Base-by-base conservation (phyloP, 176 grass and related monocot genomes). In the Carex parvula region DNA sequence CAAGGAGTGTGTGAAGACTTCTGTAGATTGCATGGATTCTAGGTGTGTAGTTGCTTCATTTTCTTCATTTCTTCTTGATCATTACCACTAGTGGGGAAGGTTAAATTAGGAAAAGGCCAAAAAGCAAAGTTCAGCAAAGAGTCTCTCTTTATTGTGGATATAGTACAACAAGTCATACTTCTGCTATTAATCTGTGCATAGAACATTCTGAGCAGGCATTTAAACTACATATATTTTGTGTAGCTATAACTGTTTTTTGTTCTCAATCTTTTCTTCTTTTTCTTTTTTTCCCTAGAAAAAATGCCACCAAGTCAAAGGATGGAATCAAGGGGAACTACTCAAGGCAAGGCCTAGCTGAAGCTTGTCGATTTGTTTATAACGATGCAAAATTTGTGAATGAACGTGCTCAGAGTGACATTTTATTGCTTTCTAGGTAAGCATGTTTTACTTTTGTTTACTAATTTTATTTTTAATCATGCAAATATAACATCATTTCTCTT, bases 371-470 rank as follows among this genome's bases (percentile, higher is more conserved):
- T 92, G 91, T 91, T 60, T 92, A 95, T 69, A 98, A 98, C 39
- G 92, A 98, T 89, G 95, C 95, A 69, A 98, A 98, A 87, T 98
- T 92, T 91, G 89, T 98, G 65, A 98, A 98, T 88, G 91, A 98
- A 89, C 92, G 95, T 80, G 95, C 91, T 88, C 95, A 89, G 39
- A 98, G 33, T 86, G 92, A 98, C 10, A 98, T 95, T 76, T 88
- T 90, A 29, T 92, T 98, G 81, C 91, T 98, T 86, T 95, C 95
- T 87, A 88, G 92, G 95, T 98, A 92, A 56, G 71, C 6, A 60
- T 86, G 17, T 59, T 63, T 54, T 30, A 39, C 17, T 70, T 26
- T n/a, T 46, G 6, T 62, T 24, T 29, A 46, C 46, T 81, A 50
- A 63, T 70, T 52, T 57, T 11, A 66, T 10, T 74, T 18, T 35